Conservation (phyloP, 1,284 basidiomycete genomes). For the Marasmius oreades region DNA sequence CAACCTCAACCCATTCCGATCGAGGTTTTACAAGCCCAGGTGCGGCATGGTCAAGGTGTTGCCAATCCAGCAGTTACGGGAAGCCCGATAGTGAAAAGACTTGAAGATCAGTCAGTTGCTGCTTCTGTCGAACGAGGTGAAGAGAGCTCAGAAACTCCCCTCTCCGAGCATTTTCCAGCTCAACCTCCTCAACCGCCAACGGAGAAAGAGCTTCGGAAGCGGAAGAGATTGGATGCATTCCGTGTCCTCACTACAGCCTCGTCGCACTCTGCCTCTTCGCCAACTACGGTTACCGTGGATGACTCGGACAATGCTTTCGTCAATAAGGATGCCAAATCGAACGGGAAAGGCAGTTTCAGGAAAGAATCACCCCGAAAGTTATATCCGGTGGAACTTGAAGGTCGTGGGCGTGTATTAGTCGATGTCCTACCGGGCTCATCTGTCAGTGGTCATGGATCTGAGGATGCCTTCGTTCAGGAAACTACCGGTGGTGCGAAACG, state of each 20-base stretch:
- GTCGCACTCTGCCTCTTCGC: conserved; percentile 15
- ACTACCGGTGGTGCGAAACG: conserved; percentile 22
- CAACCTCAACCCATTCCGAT: conserved; percentile 45
- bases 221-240: conserved; percentile 63
- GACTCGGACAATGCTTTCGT: background rate
- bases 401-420: conserved; percentile 61
- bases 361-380: conserved; percentile 33
- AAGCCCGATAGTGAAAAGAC: background rate
- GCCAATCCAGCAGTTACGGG: background rate
- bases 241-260: conserved; percentile 21
- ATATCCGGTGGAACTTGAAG: conserved; percentile 58
- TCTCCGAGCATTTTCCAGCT: background rate
- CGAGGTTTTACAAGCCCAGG: conserved; percentile 24
- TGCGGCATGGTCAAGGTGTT: too few species aligned
- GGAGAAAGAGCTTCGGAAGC: conserved; percentile 62
- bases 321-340: background rate
- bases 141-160: background rate
- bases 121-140: background rate
- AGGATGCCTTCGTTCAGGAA: background rate
- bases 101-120: background rate
- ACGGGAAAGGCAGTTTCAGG: background rate
- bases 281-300: background rate
- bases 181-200: conserved; percentile 32
- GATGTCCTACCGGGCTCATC: conserved; percentile 37
- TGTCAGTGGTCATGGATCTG: conserved; percentile 24